These are phyloP conservation scores for Gloeostereum incarnatum DNA, from an alignment of 768 basidiomycete genomes.

Conservation along the genomic window DNA sequence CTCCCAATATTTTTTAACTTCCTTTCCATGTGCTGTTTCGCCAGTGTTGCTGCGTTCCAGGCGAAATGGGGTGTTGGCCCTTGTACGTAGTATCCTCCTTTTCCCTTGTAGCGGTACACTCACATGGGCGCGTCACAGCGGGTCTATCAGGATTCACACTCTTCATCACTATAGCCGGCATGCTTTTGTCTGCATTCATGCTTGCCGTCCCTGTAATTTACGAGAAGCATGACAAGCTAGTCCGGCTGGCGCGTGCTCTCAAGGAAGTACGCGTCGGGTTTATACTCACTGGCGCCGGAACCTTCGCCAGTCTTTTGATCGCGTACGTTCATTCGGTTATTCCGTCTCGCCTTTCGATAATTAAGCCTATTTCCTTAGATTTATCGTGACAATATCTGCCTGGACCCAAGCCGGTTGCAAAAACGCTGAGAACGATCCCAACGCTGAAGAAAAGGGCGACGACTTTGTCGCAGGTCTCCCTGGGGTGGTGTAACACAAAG, in stretches of 20 bases:
- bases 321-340: constrained; percentile 41
- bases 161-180: constrained; percentile 65
- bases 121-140: constrained; percentile 35
- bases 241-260: constrained; percentile 69
- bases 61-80: constrained; percentile 77
- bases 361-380: constrained; percentile 26
- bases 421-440: constrained; percentile 71
- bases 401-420: constrained; percentile 92
- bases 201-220: constrained; percentile 71
- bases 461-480: constrained; percentile 60
- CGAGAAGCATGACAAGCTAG: constrained; percentile 79
- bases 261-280: constrained; percentile 78
- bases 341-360: constrained; percentile 4
- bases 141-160: constrained; percentile 82
- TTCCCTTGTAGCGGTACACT: constrained; percentile 7
- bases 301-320: constrained; percentile 59
- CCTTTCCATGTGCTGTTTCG: constrained; percentile 86
- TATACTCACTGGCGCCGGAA: constrained; percentile 70
- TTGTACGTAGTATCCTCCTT: constrained; percentile 44
- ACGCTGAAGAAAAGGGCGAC: constrained; percentile 51
- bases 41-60: constrained; percentile 83
- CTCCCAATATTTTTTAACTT: constrained; percentile 90
- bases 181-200: constrained; percentile 68
- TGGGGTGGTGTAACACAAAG: constrained; percentile 89
- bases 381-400: constrained; percentile 71